Evolutionary conservation across 257 asterid genomes (phyloP).

Genomic region (Gentiana macrophylla): DNA sequence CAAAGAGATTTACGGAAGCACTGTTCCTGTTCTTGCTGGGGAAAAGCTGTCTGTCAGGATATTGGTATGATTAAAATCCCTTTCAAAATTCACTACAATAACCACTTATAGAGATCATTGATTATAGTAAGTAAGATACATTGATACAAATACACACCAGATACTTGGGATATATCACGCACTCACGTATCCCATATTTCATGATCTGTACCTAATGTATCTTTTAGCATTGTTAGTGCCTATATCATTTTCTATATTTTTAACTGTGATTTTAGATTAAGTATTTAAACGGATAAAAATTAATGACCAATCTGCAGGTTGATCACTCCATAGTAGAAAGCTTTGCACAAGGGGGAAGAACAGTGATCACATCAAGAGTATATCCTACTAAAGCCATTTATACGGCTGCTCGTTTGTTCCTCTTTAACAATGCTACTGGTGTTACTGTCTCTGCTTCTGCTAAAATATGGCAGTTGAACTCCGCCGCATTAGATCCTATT

Average conservation of each 20-base stretch:
- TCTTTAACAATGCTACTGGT: conserved; percentile 76
- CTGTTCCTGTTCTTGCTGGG: conserved; percentile 56
- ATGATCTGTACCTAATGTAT: no score
- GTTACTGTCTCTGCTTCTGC: conserved; percentile 45
- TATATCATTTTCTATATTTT: no score
- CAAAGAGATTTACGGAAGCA: conserved; percentile 63
- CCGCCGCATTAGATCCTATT: conserved; percentile 36
- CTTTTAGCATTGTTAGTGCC: no score
- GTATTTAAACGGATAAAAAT: not conserved
- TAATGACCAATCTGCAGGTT: conserved; percentile 25
- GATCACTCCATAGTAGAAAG: conserved; percentile 91
- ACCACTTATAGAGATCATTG: no score
- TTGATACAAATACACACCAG: no score
- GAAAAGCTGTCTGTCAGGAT: conserved; percentile 50
- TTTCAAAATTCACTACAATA: no score
- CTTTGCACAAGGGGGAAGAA: conserved; percentile 83
- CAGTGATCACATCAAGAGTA: conserved; percentile 60
- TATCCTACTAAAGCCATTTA: conserved; percentile 68
- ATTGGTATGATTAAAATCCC: conserved; percentile 32
- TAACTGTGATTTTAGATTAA: no score
- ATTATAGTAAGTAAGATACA: no score
- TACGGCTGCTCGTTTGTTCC: conserved; percentile 44
- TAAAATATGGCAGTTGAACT: conserved; percentile 58
- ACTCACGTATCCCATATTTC: no score
- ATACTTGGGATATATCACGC: no score